Evolutionary conservation across 441 rosid genomes (phyloP), one percentile per base, ranked within the genome.

Genomic region (Populus tomentosa): DNA sequence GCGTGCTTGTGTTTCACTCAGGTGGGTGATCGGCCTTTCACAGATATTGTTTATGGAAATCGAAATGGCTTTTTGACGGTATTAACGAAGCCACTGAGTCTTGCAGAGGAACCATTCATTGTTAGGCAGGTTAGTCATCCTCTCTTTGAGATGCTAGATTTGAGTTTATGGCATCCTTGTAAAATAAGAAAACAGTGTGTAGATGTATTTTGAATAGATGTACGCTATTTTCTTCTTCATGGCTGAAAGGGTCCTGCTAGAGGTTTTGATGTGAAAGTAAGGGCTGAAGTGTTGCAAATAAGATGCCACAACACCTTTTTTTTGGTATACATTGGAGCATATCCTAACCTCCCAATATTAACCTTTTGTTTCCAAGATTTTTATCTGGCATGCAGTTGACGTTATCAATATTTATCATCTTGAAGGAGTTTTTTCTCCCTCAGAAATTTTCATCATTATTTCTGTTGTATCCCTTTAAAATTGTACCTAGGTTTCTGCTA

Each of bases 11-110:
- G 80, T 75, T 81, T 69, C 18, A 80, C 64, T 73, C 86, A 96
- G 99, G 97, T 96, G 79, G 99, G 99, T 75, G 99, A 96, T 85
- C 88, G 98, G 40, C 98, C 98, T 36, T 92, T 96, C 76, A 96
- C 98, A 11, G 99, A 96, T 80, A 83, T 92, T 40, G 98, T 92
- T 64, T 96, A 75, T 71, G 98, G 99, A 63, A 96, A 91, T 74
- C 88, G 96, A 79, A 94, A 92, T 78, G 97, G 96, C 36, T 92
- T 90, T 83, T 78, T 96, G 70, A 96, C 99, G 6, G 81, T 94
- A 64, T 82, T 94, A 73, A 90, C 94, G 7, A 92, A 87, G 80
- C 98, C 99, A 13, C 75, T 96, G 70, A 91, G 94, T 85, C 87
- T 86, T 76, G 78, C 87, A 24, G 91, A 90, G 84, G 99, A 96